Evolutionary conservation across 2,329 filamentous ascomycete genomes (phyloP), one percentile per base, ranked within the genome.

Genomic region (Metarhizium guizhouense): DNA sequence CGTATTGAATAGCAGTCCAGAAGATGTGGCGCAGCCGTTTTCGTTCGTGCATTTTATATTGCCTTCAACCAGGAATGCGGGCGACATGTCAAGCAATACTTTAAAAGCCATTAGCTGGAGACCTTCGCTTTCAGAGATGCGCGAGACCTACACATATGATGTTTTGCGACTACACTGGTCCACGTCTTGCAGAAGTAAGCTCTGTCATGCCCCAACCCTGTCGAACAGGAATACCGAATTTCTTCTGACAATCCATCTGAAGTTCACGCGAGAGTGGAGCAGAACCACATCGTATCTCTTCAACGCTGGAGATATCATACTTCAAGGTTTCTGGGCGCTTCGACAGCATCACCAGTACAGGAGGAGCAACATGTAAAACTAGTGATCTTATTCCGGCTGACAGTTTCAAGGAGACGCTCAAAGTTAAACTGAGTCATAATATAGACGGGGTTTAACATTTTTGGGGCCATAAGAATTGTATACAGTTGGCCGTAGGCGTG

Each of bases 161-260:
- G n/a, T n/a, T n/a, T n/a, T n/a, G n/a, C n/a, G n/a, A n/a, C n/a
- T n/a, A n/a, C n/a, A n/a, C n/a, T n/a, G n/a, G n/a, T n/a, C n/a
- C n/a, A n/a, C n/a, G n/a, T n/a, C 70, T 75, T 6, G 68, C 71
- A 52, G 69, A 73, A 2, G 70, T 72, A n/a, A 71, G 69, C 65
- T 85, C 82, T 0, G 82, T 84, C 82, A 84, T 84, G 4, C 82
- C 82, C 76, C 80, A 84, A 1, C 78, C 81, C 61, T 82, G 81
- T 64, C 68, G 69, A 30, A 78, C 68, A 45, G 69, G 67, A 25
- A 74, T 58, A 4, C 65, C 61, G 54, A 75, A 73, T 2, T 68
- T 63, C 25, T 67, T n/a, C n/a, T 79, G 74, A 20, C 80, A 75
- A 53, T 78, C 74, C 82, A 81, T 0, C n/a, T n/a, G n/a, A n/a